These are phyloP conservation scores for Neonectria coccinea DNA, from an alignment of 2,329 filamentous ascomycete genomes.

Conservation along the genomic window DNA sequence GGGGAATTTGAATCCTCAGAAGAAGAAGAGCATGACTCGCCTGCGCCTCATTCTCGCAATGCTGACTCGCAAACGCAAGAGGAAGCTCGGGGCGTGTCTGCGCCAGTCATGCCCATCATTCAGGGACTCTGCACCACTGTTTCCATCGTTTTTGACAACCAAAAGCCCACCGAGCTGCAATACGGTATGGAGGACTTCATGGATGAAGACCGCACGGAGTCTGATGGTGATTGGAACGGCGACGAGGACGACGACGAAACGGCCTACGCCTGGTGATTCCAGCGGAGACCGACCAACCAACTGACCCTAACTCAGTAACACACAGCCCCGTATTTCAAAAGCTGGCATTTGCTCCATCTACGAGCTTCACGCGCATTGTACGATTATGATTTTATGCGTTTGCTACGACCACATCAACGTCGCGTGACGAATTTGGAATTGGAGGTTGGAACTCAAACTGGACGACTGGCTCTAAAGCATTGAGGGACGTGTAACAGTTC, in stretches of 20 bases:
- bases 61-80: constrained; percentile 28
- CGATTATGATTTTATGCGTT: constrained; percentile 13
- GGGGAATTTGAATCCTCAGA: constrained; percentile 54
- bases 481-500: not conserved
- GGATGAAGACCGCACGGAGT: constrained; percentile 66
- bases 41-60: constrained; percentile 21
- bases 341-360: not conserved
- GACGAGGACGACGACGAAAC: constrained; percentile 61
- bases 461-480: not conserved
- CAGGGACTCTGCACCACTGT: constrained; percentile 80
- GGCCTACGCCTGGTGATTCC: constrained; percentile 46
- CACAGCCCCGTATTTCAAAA: not conserved
- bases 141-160: constrained; percentile 79
- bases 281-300: not conserved
- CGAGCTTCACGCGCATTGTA: not conserved
- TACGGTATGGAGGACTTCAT: constrained; percentile 80
- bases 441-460: not conserved
- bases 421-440: constrained; percentile 7
- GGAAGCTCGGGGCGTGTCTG: constrained; percentile 20
- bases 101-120: constrained; percentile 57
- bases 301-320: not conserved
- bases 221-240: constrained; percentile 69
- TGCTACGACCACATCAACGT: not conserved
- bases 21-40: constrained; percentile 28
- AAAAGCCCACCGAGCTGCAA: constrained; percentile 75